Evolutionary conservation across 2,329 filamentous ascomycete genomes (phyloP).

Genomic region (Zymoseptoria ardabiliae): DNA sequence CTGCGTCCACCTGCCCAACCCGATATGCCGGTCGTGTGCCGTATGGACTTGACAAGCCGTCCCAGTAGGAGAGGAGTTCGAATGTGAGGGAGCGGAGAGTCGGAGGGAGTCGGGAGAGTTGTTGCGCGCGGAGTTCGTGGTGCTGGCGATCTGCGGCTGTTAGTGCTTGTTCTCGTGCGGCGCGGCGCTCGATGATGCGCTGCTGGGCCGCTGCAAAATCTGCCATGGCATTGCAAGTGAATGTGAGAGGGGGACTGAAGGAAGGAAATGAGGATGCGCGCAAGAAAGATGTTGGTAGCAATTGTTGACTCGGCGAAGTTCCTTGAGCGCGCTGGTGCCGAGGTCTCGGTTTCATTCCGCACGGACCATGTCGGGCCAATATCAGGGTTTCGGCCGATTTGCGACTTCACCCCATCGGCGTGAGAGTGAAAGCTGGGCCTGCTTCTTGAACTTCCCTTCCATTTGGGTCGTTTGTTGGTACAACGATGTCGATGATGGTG

Average conservation of each 20-base stretch:
- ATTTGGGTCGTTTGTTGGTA: too few relatives aligned
- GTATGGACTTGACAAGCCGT: slow-evolving; percentile 63
- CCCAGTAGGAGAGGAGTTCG: slow-evolving; percentile 46
- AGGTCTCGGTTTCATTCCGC: not conserved
- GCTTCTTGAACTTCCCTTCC: not conserved
- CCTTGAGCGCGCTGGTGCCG: not conserved
- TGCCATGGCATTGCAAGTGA: slow-evolving; percentile 26
- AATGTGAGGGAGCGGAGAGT: slow-evolving; percentile 42
- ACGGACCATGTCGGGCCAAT: not conserved
- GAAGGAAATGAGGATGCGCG: not conserved
- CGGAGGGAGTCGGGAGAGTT: slow-evolving; percentile 42
- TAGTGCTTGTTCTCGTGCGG: slow-evolving; percentile 53
- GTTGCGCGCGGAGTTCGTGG: slow-evolving; percentile 32
- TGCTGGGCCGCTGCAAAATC: slow-evolving; percentile 86
- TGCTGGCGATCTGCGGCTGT: slow-evolving; percentile 45
- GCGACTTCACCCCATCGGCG: not conserved
- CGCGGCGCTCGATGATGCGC: slow-evolving; percentile 73
- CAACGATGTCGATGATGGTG: too few relatives aligned
- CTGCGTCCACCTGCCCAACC: slow-evolving; percentile 92
- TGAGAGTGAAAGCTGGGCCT: not conserved
- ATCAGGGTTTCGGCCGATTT: not conserved
- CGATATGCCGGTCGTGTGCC: slow-evolving; percentile 80
- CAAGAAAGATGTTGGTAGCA: not conserved
- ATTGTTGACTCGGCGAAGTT: not conserved
- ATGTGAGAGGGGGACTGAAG: not conserved